phyloP scores from a whole-genome alignment of 2,329 filamentous ascomycete genomes.

The Didymella pinodella region DNA sequence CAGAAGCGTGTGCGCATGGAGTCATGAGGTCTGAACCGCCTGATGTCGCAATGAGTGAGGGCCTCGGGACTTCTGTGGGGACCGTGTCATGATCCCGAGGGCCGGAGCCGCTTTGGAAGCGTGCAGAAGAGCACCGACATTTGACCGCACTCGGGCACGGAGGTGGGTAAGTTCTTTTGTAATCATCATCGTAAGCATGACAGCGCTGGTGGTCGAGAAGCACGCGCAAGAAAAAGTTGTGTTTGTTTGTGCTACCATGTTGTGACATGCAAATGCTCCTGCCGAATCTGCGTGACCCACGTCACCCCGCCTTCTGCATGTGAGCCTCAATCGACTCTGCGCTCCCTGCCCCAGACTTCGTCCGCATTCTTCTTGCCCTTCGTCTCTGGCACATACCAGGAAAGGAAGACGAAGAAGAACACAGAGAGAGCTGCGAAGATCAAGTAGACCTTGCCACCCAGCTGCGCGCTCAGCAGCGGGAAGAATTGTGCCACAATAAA shows the following conservation, averaged over 20 bases:
- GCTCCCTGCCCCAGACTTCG: slow-evolving; percentile 84
- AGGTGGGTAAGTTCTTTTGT: slow-evolving; percentile 16
- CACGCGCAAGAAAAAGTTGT: background rate
- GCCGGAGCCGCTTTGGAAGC: slow-evolving; percentile 32
- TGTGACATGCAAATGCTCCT: slow-evolving; percentile 5
- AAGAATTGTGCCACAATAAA: slow-evolving; percentile 96
- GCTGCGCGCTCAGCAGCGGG: slow-evolving; percentile 78
- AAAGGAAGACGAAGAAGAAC: slow-evolving; percentile 75
- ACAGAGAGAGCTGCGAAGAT: slow-evolving; percentile 82
- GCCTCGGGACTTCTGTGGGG: slow-evolving; percentile 15
- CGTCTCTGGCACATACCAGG: slow-evolving; percentile 81
- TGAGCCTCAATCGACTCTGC: slow-evolving; percentile 42
- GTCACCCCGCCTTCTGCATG: slow-evolving; percentile 6
- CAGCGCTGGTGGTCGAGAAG: slow-evolving; percentile 20
- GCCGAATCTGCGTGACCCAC: slow-evolving; percentile 6
- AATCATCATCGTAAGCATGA: slow-evolving; percentile 35
- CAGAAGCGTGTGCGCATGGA: slow-evolving; percentile 5
- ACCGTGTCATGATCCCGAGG: slow-evolving; percentile 18
- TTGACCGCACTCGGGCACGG: slow-evolving; percentile 12
- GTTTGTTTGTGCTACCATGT: slow-evolving; percentile 7
- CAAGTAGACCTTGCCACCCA: slow-evolving; percentile 89
- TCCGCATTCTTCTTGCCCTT: slow-evolving; percentile 83
- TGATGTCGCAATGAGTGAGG: slow-evolving; percentile 16
- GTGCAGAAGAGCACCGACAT: slow-evolving; percentile 35
- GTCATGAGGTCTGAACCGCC: slow-evolving; percentile 1